Evolutionary conservation across 768 basidiomycete species (phyloP).

Genomic region (Amanita polypyramis): DNA sequence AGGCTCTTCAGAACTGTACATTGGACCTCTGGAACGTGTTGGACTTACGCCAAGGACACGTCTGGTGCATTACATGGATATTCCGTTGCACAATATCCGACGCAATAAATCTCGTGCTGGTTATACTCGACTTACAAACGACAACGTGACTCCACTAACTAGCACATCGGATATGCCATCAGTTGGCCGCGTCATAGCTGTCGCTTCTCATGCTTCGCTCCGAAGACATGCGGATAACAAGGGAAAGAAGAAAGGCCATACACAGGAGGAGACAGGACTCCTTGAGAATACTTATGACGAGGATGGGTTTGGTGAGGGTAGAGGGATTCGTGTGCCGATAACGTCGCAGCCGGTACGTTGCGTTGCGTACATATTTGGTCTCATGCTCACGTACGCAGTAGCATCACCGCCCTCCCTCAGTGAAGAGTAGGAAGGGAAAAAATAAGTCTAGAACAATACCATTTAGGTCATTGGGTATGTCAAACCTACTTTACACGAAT

Average conservation of each 20-base stretch:
- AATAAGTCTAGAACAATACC: constrained; percentile 73
- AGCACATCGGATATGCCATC: constrained; percentile 12
- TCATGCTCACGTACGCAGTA: constrained; percentile 8
- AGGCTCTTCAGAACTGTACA: neutral
- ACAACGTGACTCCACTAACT: constrained; percentile 13
- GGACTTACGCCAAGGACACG: neutral
- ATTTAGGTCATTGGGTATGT: constrained; percentile 60
- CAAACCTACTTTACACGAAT: neutral
- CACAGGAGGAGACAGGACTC: constrained; percentile 50
- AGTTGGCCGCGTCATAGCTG: constrained; percentile 13
- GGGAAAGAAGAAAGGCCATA: constrained; percentile 38
- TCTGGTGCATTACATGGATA: constrained; percentile 40
- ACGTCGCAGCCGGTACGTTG: constrained; percentile 13
- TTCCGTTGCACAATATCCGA: constrained; percentile 55
- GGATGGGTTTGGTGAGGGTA: constrained; percentile 20
- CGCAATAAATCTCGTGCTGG: constrained; percentile 37
- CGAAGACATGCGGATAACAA: constrained; percentile 16
- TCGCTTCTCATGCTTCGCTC: constrained; percentile 17
- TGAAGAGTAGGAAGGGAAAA: constrained; percentile 18
- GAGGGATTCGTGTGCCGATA: constrained; percentile 11
- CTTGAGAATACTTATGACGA: constrained; percentile 30
- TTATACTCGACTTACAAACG: constrained; percentile 33
- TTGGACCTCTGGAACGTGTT: neutral
- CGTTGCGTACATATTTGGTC: neutral
- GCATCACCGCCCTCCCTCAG: constrained; percentile 16